Evolutionary conservation across 1,284 basidiomycete genomes (phyloP), one percentile per base, ranked within the genome.

Genomic region (Apiotrichum siamense): DNA sequence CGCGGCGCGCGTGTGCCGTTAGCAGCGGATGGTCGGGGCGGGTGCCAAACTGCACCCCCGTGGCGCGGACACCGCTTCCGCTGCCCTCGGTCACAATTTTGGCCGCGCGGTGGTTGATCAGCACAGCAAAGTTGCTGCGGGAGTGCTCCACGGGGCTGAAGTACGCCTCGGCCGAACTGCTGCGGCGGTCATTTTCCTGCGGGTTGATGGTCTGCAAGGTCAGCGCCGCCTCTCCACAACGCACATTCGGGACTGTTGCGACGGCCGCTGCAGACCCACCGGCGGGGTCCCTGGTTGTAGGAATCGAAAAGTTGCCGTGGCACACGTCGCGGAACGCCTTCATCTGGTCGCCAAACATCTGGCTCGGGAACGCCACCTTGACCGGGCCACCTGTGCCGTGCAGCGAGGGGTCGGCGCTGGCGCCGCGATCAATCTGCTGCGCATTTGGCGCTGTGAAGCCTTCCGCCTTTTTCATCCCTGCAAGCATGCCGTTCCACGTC

Each of bases 61-160:
- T 78, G 7, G 84, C 83, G 26, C 77, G 74, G 11, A 81, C 75
- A 43, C 73, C 75, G 29, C 72, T 71, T 27, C 65, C 54, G 6
- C 63, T 52, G 43, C 66, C 64, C 27, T 70, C 72, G 13, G 76
- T 74, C 39, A 80, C 62, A 40, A 87, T 68, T 52, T 78, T 77
- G 11, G 84, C 85, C 23, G 83, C 85, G 72, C 80, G 61, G 75
- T 77, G 69, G 31, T 70, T 72, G 0, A 77, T 77, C 27, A 76
- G 69, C 50, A 87, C 80, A 52, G 79, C 77, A 39, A 87, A 77
- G 65, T 88, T 87, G 21, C 75, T 41, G 36, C 83, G 77, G 5
- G 35, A 24, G 24, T 55, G 52, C 54, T 76, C 69, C 11, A 78
- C 67, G 0, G 77, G 76, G 0, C 73, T 66, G 26, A 74, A 71